These are phyloP conservation scores for Calonectria ilicicola DNA, from an alignment of 2,329 filamentous ascomycete genomes.

Conservation along the genomic window DNA sequence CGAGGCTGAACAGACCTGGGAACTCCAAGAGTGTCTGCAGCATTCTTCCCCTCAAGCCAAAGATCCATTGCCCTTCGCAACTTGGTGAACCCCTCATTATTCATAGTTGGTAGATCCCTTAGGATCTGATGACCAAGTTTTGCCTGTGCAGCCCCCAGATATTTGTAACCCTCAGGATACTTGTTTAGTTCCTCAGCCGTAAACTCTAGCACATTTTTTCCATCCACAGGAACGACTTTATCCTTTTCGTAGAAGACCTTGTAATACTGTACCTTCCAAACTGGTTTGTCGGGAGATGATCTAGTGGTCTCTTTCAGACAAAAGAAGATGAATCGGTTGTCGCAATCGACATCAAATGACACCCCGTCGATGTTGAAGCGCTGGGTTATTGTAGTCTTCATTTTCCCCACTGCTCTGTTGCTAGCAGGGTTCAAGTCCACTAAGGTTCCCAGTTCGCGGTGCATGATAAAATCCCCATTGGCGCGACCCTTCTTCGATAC, in stretches of 20 bases:
- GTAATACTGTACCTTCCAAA: slow-evolving; percentile 58
- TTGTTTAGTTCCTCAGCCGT: slow-evolving; percentile 49
- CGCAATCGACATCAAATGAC: slow-evolving; percentile 62
- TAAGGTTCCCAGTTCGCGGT: slow-evolving; percentile 63
- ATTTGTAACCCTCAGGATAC: slow-evolving; percentile 59
- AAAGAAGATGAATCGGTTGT: slow-evolving; percentile 63
- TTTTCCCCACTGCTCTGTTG: slow-evolving; percentile 62
- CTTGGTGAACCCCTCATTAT: not conserved
- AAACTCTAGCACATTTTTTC: slow-evolving; percentile 53
- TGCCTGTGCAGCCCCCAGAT: slow-evolving; percentile 59
- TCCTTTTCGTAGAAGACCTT: slow-evolving; percentile 64
- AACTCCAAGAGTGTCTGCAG: not conserved
- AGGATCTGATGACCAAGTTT: slow-evolving; percentile 57
- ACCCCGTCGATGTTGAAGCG: slow-evolving; percentile 51
- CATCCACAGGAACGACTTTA: slow-evolving; percentile 60
- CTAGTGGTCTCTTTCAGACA: slow-evolving; percentile 41
- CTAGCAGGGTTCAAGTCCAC: slow-evolving; percentile 55
- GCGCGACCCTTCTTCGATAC: slow-evolving; percentile 63
- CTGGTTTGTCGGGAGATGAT: slow-evolving; percentile 12
- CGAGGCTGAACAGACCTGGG: not conserved
- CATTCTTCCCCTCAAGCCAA: not conserved
- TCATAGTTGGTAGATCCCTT: slow-evolving; percentile 3
- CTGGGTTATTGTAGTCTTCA: slow-evolving; percentile 67
- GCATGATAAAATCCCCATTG: slow-evolving; percentile 67
- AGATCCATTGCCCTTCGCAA: slow-evolving; percentile 6